A percentile compares a stretch with the other conserved stretches of the same genome.
Evolutionary conservation across 495 filamentous ascomycete genomes (phyloP).

Genomic region (Podospora tetraspora): DNA sequence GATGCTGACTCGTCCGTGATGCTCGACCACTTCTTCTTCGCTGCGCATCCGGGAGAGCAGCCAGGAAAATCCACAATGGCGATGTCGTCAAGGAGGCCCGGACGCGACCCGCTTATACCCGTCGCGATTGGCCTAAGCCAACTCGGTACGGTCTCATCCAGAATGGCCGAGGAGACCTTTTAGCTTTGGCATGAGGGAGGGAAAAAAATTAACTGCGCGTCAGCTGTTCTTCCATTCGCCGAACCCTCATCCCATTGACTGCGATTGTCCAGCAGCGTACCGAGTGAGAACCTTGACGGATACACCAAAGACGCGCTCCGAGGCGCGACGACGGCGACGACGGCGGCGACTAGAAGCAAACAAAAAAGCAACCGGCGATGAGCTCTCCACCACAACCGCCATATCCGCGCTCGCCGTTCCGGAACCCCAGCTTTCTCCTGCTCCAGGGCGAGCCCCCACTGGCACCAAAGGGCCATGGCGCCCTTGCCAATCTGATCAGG

Average conservation of each 20-base stretch:
- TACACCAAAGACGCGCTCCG: neutral
- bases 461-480: slow-evolving; percentile 26
- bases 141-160: neutral
- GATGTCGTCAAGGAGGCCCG: neutral
- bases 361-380: slow-evolving; percentile 7
- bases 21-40: neutral
- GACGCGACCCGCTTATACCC: neutral
- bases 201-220: neutral
- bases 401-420: slow-evolving; percentile 19
- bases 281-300: neutral
- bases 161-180: neutral
- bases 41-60: neutral
- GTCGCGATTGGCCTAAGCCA: neutral
- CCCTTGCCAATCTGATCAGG: slow-evolving; percentile 36
- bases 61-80: neutral
- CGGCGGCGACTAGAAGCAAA: neutral
- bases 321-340: neutral
- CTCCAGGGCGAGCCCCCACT: slow-evolving; percentile 35
- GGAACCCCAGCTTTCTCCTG: slow-evolving; percentile 28
- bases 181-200: neutral
- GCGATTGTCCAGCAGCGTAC: neutral
- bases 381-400: slow-evolving; percentile 17
- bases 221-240: neutral
- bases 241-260: neutral
- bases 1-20: neutral